phyloP scores from a whole-genome alignment of 2,329 filamentous ascomycete species.

The Penicillium olsonii region DNA sequence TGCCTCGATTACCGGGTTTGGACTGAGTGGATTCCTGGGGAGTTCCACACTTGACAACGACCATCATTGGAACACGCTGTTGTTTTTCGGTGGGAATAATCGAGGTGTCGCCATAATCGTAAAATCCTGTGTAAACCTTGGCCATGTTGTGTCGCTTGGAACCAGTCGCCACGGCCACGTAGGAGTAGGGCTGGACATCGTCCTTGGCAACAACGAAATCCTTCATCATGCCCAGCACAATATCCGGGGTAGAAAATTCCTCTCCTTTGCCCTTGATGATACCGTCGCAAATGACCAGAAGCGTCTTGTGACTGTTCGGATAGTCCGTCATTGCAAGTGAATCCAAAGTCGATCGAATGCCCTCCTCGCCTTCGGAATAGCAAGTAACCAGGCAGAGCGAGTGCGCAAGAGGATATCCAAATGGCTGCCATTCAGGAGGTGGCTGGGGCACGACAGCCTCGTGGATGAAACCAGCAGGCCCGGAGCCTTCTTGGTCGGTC shows the following conservation, averaged over 20 bases:
- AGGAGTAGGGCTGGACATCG: constrained; percentile 87
- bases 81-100: constrained; percentile 81
- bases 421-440: constrained; percentile 95
- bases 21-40: constrained; percentile 76
- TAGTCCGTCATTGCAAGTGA: constrained; percentile 98
- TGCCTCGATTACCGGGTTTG: constrained; percentile 96
- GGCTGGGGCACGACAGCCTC: constrained; percentile 95
- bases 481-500: constrained; percentile 68
- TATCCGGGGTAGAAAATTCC: constrained; percentile 80
- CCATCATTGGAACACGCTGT: constrained; percentile 96
- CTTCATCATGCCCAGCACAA: constrained; percentile 90
- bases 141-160: constrained; percentile 99
- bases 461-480: constrained; percentile 92
- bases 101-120: constrained; percentile 86
- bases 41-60: constrained; percentile 93
- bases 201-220: constrained; percentile 78
- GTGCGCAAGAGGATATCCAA: constrained; percentile 91
- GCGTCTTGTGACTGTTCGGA: constrained; percentile 97
- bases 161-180: constrained; percentile 92
- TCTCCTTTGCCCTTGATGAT: constrained; percentile 97
- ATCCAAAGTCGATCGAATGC: constrained; percentile 89
- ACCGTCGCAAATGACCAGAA: constrained; percentile 94
- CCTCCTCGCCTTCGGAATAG: constrained; percentile 93
- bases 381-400: constrained; percentile 92
- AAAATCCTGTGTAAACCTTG: constrained; percentile 96